Evolutionary conservation across 1,284 basidiomycete species (phyloP), one percentile per base, ranked within the genome.

Genomic region (Ustilago shanxiensis): DNA sequence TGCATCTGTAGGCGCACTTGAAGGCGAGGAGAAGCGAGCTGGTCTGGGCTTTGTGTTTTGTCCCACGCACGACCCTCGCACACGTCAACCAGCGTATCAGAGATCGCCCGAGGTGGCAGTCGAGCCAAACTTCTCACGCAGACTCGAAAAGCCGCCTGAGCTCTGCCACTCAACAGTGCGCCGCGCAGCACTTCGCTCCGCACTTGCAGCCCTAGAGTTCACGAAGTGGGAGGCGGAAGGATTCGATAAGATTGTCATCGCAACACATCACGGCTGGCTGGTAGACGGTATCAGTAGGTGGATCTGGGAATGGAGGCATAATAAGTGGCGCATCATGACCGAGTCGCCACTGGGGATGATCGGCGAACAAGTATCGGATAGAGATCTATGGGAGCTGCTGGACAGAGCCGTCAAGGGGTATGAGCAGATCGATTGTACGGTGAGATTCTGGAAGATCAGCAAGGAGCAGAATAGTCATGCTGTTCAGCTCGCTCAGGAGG

Each of bases 161-260:
- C 52, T 79, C 16, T 26, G 44, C 28, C 39, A 49, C 18, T 66
- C 72, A 13, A 79, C 73, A 20, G 58, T 70, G 18, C 79, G 69
- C 14, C 72, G 84, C 3, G 84, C 83, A 13, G 79, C 77, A 6
- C 56, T 86, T 29, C 79, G 84, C 3, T 66, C 81, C 13, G 84
- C 75, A 1, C 44, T 84, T 1, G 83, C 84, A 4, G 84, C 82
- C 4, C 65, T 86, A 37, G 84, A 86, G 47, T 84, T 78, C 53
- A 47, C 60, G 7, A 57, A 41, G 1, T 86, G 84, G 84, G 83
- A 85, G 37, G 55, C 76, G 14, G 84, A 86, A 54, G 84, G 84
- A 9, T 84, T 84, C 26, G 80, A 85, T 66, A 82, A 85, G 72
- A 68, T 86, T 44, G 84, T 86, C 24, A 63, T 86, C 16, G 84